Conservation (phyloP, 495 filamentous ascomycete genomes). For the Talaromyces thailandensis region DNA sequence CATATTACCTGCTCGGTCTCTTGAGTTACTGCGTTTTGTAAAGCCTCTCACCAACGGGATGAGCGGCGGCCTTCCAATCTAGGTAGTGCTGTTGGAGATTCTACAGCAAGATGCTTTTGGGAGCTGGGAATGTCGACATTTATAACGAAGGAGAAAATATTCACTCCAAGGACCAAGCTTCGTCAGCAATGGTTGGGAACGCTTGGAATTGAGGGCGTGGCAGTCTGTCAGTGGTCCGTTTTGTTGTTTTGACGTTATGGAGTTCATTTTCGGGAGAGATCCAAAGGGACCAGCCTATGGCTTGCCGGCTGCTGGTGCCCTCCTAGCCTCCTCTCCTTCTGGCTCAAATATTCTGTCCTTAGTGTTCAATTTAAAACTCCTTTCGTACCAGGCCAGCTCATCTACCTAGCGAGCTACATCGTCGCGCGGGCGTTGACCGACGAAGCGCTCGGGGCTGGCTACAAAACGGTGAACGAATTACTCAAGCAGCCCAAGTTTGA, state of each 20-base stretch:
- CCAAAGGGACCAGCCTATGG: too few relatives aligned
- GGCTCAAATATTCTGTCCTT: background rate
- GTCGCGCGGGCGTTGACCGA: background rate
- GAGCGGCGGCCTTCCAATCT: background rate
- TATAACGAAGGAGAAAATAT: too few relatives aligned
- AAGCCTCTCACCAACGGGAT: background rate
- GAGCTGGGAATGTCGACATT: too few relatives aligned
- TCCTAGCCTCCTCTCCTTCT: too few relatives aligned
- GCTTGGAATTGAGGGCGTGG: background rate
- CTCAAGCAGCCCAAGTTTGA: too few relatives aligned
- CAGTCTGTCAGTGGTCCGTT: too few relatives aligned
- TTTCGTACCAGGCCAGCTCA: background rate
- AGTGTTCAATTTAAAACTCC: background rate
- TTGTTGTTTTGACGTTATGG: too few relatives aligned
- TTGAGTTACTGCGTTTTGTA: conserved; percentile 1
- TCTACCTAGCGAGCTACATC: conserved; percentile 1
- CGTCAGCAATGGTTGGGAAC: background rate
- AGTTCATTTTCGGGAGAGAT: too few relatives aligned
- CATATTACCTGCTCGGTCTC: conserved; percentile 14
- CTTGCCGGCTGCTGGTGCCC: too few relatives aligned
- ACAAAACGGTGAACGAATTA: background rate
- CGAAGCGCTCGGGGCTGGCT: conserved; percentile 3
- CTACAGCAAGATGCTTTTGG: too few relatives aligned
- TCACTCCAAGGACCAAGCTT: background rate
- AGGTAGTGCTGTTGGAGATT: too few relatives aligned